phyloP scores from a whole-genome alignment of 495 filamentous ascomycete species.

The Clavariopsis aquatica region DNA sequence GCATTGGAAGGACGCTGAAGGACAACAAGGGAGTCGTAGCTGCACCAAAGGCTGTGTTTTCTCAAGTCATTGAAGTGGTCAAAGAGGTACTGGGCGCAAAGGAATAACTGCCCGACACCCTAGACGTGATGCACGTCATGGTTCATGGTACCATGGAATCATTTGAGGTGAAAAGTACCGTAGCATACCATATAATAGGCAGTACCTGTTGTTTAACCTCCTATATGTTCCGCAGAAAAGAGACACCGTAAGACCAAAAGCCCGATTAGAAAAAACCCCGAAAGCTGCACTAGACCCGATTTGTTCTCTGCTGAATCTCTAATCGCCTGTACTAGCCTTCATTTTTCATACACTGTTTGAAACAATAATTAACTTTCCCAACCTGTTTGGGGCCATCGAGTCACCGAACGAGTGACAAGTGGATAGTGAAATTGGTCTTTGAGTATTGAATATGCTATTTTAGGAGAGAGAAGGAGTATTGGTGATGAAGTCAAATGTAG shows the following conservation, averaged over 20 bases:
- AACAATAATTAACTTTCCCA: no score
- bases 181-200: not conserved
- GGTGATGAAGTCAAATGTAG: not conserved
- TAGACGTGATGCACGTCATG: not conserved
- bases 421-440: no score
- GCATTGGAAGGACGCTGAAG: constrained; percentile 78
- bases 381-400: no score
- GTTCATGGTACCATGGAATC: no score
- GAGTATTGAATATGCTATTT: no score
- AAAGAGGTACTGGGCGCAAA: constrained; percentile 70
- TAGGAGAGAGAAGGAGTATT: no score
- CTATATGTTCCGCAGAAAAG: not conserved
- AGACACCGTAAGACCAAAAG: not conserved
- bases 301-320: no score
- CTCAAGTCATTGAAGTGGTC: constrained; percentile 76
- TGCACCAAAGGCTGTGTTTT: constrained; percentile 73
- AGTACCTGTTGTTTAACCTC: not conserved
- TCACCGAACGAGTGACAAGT: no score
- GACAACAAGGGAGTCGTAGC: constrained; percentile 93
- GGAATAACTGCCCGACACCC: constrained; percentile 29
- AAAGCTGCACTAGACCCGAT: no score
- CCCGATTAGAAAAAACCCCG: no score
- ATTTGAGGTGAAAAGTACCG: not conserved
- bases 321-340: no score
- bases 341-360: no score